Evolutionary conservation across 176 grass and related monocot species (phyloP).

Genomic region (Eleusine indica): DNA sequence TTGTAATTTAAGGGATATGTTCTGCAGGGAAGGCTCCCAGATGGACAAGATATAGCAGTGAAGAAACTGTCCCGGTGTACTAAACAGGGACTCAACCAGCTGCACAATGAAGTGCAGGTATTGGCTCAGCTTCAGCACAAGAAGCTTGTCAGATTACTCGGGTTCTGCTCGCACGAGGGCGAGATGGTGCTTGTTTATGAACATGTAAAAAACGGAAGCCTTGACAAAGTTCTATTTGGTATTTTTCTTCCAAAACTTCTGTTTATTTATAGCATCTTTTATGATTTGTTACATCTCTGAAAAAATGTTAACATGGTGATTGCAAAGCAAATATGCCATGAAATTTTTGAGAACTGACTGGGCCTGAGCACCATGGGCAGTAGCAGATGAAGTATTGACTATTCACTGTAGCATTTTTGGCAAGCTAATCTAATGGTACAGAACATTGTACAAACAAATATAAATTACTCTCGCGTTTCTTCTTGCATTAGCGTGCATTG

Average conservation of each 20-base stretch:
- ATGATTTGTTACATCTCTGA: neutral
- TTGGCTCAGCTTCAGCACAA: constrained; percentile 61
- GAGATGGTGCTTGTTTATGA: constrained; percentile 68
- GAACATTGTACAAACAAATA: neutral
- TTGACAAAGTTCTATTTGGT: constrained; percentile 65
- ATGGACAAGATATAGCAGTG: constrained; percentile 61
- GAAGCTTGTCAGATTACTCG: constrained; percentile 59
- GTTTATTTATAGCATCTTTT: neutral
- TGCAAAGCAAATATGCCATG: neutral
- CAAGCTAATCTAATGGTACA: neutral
- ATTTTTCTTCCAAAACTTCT: constrained; percentile 4
- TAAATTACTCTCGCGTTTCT: neutral
- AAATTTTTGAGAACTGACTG: neutral
- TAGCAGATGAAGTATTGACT: neutral
- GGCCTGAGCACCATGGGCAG: neutral
- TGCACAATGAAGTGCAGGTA: constrained; percentile 57
- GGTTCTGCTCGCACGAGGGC: constrained; percentile 47
- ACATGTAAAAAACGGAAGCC: constrained; percentile 53
- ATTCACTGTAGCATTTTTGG: neutral
- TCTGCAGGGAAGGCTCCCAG: constrained; percentile 42
- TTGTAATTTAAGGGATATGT: neutral
- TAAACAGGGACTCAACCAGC: constrained; percentile 35
- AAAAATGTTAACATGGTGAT: neutral
- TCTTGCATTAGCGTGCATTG: neutral
- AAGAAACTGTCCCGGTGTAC: constrained; percentile 50